A percentile compares a stretch with the other conserved stretches of the same genome.
These are phyloP conservation scores for Neolentinus lepideus DNA, from an alignment of 1,284 basidiomycete species.

Conservation along the genomic window DNA sequence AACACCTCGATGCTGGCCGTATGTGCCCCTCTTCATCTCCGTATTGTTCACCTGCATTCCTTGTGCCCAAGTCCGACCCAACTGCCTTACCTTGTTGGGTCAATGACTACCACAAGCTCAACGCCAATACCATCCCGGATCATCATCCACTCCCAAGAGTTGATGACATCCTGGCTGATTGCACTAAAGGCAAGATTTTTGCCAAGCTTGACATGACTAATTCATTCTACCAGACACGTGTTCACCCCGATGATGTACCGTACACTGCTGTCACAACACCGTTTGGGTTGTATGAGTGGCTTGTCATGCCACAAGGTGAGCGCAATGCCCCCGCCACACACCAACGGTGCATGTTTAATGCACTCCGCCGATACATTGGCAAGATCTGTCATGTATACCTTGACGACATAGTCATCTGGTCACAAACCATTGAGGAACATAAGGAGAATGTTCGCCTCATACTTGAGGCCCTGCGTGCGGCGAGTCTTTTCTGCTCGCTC, in stretches of 20 bases:
- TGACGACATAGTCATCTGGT: slow-evolving; percentile 39
- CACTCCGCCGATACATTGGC: slow-evolving; percentile 24
- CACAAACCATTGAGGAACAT: slow-evolving; percentile 27
- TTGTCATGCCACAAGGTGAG: slow-evolving; percentile 34
- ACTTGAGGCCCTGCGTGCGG: slow-evolving; percentile 15
- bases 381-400: slow-evolving; percentile 33
- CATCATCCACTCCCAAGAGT: no score
- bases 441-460: slow-evolving; percentile 18
- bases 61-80: no score
- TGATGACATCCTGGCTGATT: slow-evolving; percentile 25
- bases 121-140: no score
- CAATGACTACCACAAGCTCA: no score
- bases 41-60: no score
- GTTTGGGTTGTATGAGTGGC: slow-evolving; percentile 31
- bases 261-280: slow-evolving; percentile 31
- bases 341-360: slow-evolving; percentile 24
- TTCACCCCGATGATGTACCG: slow-evolving; percentile 27
- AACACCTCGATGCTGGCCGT: no score
- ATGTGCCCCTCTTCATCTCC: no score
- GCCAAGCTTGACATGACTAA: slow-evolving; percentile 34
- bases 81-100: no score
- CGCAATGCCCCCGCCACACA: slow-evolving; percentile 29
- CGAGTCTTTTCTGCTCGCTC: slow-evolving; percentile 17
- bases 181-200: no score
- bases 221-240: slow-evolving; percentile 30